These are phyloP conservation scores for Zygotorulaspora chibaensis DNA, from an alignment of 805 yeast genomes.

Conservation along the genomic window DNA sequence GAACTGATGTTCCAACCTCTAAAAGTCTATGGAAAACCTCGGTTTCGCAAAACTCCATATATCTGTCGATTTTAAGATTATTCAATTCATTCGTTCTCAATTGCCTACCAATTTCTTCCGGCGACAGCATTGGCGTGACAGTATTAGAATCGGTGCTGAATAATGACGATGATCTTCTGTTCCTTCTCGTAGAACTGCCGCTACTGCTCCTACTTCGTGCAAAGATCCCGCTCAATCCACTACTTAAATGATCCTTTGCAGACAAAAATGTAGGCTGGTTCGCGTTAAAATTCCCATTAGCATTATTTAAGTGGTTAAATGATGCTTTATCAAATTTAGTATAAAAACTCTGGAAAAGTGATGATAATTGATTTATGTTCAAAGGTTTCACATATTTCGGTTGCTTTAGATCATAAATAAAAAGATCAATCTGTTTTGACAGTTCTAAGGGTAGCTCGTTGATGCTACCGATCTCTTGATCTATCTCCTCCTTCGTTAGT, in stretches of 20 bases:
- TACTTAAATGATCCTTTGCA: conserved; percentile 32
- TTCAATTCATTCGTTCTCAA: conserved; percentile 25
- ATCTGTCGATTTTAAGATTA: conserved; percentile 27
- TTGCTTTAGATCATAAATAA: conserved; percentile 33
- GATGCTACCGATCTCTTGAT: conserved; percentile 17
- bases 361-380: conserved; percentile 27
- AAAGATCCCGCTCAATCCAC: conserved; percentile 36
- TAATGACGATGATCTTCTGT: conserved; percentile 31
- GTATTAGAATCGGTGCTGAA: conserved; percentile 27
- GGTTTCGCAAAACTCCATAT: conserved; percentile 32
- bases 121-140: conserved; percentile 28
- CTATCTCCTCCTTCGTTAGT: conserved; percentile 25
- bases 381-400: conserved; percentile 34
- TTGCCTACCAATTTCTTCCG: conserved; percentile 31
- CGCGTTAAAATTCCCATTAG: background rate
- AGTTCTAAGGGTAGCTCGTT: conserved; percentile 28
- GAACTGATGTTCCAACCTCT: conserved; percentile 33
- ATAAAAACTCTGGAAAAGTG: conserved; percentile 32
- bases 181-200: conserved; percentile 21
- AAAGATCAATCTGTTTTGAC: conserved; percentile 24
- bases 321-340: conserved; percentile 29
- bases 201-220: conserved; percentile 34
- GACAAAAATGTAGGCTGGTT: conserved; percentile 18
- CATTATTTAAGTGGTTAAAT: conserved; percentile 23
- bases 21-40: conserved; percentile 27